Evolutionary conservation across 805 yeast species (phyloP), one percentile per base, ranked within the genome.

Genomic region (Schwanniomyces pseudopolymorphus): DNA sequence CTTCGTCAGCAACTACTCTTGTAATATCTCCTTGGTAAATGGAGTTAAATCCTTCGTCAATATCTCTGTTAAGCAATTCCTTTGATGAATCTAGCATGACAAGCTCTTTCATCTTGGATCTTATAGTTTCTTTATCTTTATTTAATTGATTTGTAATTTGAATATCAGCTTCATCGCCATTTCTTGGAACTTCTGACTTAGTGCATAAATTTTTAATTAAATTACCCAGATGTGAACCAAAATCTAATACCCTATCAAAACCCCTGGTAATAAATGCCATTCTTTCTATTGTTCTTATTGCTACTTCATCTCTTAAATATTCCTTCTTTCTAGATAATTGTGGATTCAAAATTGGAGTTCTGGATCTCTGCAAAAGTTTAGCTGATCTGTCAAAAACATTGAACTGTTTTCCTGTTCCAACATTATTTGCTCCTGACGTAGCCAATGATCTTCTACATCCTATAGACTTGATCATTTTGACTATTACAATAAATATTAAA

Each of bases 221-320:
- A 59, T 81, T 83, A 0, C 96, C 96, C 44, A 84, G 74, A 40
- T 87, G 82, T 9, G 85, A 75, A 3, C 96, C 96, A 47, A 86
- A 77, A 59, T 89, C 95, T 47, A 88, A 65, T 28, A 85, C 76
- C 17, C 71, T 69, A 16, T 76, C 69, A 55, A 87, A 83, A 19
- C 78, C 77, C 41, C 90, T 72, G 39, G 85, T 81, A 41, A 89
- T 78, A 61, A 87, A 85, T 2, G 89, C 83, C 43, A 89, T 64
- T 52, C 96, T 73, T 51, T 88, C 95, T 21, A 87, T 80, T 8
- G 90, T 83, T 43, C 87, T 77, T 20, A 72, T 58, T 0, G 94
- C 90, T 6, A 87, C 80, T 59, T 87, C 94, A 56, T 85, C 83
- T 36, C 90, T 72, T 21, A 89, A 65, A 56, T 87, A 89, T 53